Evolutionary conservation across 2,329 filamentous ascomycete species (phyloP).

Genomic region (Phialophora macrospora): DNA sequence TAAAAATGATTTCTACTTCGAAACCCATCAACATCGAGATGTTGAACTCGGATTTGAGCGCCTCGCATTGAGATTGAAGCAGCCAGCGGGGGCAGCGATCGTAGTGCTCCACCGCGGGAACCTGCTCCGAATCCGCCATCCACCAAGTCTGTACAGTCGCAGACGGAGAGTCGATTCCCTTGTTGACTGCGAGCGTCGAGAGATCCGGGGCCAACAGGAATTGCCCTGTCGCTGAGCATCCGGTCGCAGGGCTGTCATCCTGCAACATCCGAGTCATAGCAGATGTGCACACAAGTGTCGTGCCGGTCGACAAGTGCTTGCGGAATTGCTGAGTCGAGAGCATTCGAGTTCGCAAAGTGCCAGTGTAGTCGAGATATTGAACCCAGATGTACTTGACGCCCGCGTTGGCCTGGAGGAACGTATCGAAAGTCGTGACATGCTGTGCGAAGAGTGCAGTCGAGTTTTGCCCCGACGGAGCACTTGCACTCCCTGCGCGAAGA

Average conservation of each 20-base stretch:
- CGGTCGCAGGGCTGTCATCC: conserved; percentile 64
- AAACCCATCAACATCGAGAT: conserved; percentile 73
- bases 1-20: conserved; percentile 78
- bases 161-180: conserved; percentile 60
- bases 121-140: conserved; percentile 54
- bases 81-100: conserved; percentile 67
- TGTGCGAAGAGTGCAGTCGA: conserved; percentile 27
- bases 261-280: conserved; percentile 70
- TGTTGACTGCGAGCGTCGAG: conserved; percentile 63
- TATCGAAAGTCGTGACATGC: conserved; percentile 44
- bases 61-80: conserved; percentile 60
- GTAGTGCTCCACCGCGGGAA: conserved; percentile 25
- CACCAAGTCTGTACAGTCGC: conserved; percentile 72
- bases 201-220: conserved; percentile 71
- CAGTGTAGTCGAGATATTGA: conserved; percentile 80
- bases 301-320: conserved; percentile 53
- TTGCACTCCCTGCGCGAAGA: conserved; percentile 19
- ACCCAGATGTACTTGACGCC: conserved; percentile 70
- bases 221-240: conserved; percentile 64
- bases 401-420: conserved; percentile 58
- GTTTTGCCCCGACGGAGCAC: conserved; percentile 24
- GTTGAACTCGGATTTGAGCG: conserved; percentile 56
- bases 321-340: conserved; percentile 66
- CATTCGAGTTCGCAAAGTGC: conserved; percentile 68
- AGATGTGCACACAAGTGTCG: conserved; percentile 65